Evolutionary conservation across 1,284 basidiomycete genomes (phyloP).

Genomic region (Cryptococcus sp.): DNA sequence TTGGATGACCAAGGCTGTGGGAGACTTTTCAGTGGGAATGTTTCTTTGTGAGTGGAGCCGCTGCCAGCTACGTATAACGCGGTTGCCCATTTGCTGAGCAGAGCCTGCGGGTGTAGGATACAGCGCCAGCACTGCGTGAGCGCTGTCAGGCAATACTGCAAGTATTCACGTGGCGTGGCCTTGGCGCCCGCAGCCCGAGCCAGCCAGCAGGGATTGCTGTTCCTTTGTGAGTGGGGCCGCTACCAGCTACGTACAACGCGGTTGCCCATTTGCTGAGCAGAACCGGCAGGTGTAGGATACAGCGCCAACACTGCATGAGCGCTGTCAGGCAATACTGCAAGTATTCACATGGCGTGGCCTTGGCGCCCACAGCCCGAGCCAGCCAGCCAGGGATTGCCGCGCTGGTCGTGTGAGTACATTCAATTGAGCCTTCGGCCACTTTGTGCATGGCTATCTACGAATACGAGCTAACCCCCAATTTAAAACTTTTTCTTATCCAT

Average conservation of each 20-base stretch:
- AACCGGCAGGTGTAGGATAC: not conserved
- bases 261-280: not conserved
- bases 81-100: not conserved
- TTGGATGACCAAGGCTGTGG: slow-evolving; percentile 1
- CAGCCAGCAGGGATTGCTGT: too few species aligned
- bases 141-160: too few species aligned
- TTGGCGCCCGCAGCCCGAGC: too few species aligned
- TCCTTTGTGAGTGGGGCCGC: not conserved
- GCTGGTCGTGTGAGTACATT: not conserved
- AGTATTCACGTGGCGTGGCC: too few species aligned
- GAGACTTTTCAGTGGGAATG: not conserved
- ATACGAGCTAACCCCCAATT: not conserved
- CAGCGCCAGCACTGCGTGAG: not conserved
- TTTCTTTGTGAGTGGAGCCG: not conserved
- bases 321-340: too few species aligned
- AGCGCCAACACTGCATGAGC: not conserved
- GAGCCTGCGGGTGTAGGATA: not conserved
- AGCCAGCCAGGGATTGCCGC: too few species aligned
- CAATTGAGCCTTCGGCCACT: not conserved
- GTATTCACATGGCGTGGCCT: too few species aligned
- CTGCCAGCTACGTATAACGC: not conserved
- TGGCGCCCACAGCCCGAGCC: too few species aligned
- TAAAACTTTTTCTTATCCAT: slow-evolving; percentile 41
- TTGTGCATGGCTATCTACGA: not conserved
- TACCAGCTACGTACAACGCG: not conserved